Base-by-base conservation (phyloP, 331 rosid genomes). In the Rosa hybrid region DNA sequence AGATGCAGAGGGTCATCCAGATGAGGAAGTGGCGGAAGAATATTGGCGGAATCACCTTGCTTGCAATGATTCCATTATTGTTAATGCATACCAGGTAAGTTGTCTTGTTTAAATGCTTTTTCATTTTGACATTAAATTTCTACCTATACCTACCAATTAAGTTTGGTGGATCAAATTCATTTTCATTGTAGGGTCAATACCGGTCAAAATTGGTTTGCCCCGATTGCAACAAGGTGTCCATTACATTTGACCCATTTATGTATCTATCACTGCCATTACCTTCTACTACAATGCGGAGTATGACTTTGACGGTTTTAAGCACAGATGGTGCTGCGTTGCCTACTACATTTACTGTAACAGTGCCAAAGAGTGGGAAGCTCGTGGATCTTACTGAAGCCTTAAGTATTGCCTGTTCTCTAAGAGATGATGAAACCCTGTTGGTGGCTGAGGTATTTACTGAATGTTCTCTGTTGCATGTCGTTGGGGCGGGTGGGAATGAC, bases 211-310 rank as follows among this genome's bases (percentile, higher is more conserved):
- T 94, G 88, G 90, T 92, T 57, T 94, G 98, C 84, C 93, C 98
- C 75, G 77, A 75, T 72, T 94, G 98, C 90, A 73, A 69, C 85
- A 91, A 90, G 92, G 86, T 89, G 70, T 90, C 97, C 46, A 80
- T 92, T 72, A 94, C 93, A 59, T 94, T 94, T 91, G 98, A 94
- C 79, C 98, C 98, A 49, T 94, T 94, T 87, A 90, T 94, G 97
- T 91, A 92, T 76, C 89, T 94, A 7, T 92, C 98, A 39, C 77
- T 94, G 75, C 98, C 98, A 12, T 84, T 94, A 84, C 97, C 98
- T 72, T 92, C 94, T 49, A 88, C 91, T 74, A 84, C 86, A 1
- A 78, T 70, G 80, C 91, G 97, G 82, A 87, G 85, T 57, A 90
- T 94, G 93, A 87, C 93, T 12, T 77, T 94, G 91, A 90, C 92